Evolutionary conservation across 1,139 yeast species (phyloP).

Genomic region (Tardiomyces blankii): DNA sequence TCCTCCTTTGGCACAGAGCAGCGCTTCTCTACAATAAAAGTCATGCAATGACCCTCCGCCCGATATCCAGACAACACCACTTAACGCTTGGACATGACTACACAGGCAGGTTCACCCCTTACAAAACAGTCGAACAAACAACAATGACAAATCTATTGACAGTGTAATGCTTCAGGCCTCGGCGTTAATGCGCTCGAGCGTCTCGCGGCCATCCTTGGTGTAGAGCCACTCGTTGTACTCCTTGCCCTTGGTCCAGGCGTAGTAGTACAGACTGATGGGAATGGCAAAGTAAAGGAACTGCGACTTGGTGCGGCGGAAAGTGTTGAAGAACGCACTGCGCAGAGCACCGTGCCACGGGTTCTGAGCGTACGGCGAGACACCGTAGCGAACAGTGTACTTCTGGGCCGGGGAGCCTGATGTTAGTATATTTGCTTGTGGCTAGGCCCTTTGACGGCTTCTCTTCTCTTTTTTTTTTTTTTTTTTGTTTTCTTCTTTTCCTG

Average conservation of each 20-base stretch:
- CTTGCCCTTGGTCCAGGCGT: slow-evolving; percentile 78
- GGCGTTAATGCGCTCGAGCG: slow-evolving; percentile 38
- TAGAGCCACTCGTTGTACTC: slow-evolving; percentile 90
- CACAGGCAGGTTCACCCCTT: no score
- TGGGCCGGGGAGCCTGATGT: slow-evolving; percentile 29
- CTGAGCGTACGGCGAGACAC: slow-evolving; percentile 91
- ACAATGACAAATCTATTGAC: not conserved
- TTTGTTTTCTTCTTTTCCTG: no score
- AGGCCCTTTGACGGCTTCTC: no score
- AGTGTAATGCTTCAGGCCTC: not conserved
- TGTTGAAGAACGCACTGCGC: slow-evolving; percentile 83
- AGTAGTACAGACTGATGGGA: slow-evolving; percentile 77
- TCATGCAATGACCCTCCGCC: no score
- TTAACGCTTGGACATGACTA: no score
- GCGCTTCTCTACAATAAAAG: no score
- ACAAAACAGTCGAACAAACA: not conserved
- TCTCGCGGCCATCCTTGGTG: slow-evolving; percentile 97
- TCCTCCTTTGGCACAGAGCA: no score
- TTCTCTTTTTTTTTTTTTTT: no score
- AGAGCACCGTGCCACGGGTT: slow-evolving; percentile 82
- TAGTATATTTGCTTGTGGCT: no score
- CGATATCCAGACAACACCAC: no score
- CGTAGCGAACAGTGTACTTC: slow-evolving; percentile 46
- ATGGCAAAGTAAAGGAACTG: slow-evolving; percentile 70
- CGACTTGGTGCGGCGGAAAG: slow-evolving; percentile 85